A percentile compares a stretch with the other conserved stretches of the same genome.
phyloP scores from a whole-genome alignment of 768 basidiomycete genomes.

The Lyophyllum shimeji region DNA sequence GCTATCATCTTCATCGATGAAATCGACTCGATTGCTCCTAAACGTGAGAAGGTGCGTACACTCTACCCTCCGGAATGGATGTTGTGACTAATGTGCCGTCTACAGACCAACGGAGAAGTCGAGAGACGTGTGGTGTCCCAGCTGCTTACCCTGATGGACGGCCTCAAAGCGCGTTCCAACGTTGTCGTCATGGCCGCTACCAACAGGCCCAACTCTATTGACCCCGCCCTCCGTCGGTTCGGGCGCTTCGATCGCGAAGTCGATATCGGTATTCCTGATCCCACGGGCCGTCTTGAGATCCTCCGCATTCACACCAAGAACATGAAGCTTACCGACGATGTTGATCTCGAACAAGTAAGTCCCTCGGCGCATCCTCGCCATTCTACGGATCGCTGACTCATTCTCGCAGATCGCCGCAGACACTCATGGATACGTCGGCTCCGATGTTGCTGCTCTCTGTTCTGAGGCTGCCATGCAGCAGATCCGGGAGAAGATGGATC shows the following conservation, averaged over 20 bases:
- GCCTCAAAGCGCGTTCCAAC: conserved; percentile 96
- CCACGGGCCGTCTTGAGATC: conserved; percentile 97
- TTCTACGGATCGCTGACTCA: conserved; percentile 5
- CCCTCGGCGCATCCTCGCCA: not conserved
- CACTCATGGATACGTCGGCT: conserved; percentile 99
- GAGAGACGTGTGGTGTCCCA: conserved; percentile 99
- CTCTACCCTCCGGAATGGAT: not conserved
- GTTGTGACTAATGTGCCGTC: not conserved
- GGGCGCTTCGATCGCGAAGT: conserved; percentile 99
- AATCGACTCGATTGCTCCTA: conserved; percentile 98
- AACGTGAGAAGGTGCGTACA: conserved; percentile 89
- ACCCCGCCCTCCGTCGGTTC: conserved; percentile 97
- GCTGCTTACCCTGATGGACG: conserved; percentile 98
- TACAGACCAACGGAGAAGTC: conserved; percentile 98
- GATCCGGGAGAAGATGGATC: conserved; percentile 99
- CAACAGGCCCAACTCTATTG: conserved; percentile 98
- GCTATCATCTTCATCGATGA: conserved; percentile 99
- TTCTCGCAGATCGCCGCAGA: conserved; percentile 86
- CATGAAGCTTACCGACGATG: conserved; percentile 97
- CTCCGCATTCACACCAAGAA: conserved; percentile 99
- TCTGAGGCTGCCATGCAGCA: conserved; percentile 99
- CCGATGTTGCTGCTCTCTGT: conserved; percentile 95
- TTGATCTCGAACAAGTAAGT: conserved; percentile 90
- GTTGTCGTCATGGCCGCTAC: conserved; percentile 99
- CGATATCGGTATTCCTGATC: conserved; percentile 99